These are phyloP conservation scores for Litchi chinensis DNA, from an alignment of 345 rosid species.

Conservation along the genomic window DNA sequence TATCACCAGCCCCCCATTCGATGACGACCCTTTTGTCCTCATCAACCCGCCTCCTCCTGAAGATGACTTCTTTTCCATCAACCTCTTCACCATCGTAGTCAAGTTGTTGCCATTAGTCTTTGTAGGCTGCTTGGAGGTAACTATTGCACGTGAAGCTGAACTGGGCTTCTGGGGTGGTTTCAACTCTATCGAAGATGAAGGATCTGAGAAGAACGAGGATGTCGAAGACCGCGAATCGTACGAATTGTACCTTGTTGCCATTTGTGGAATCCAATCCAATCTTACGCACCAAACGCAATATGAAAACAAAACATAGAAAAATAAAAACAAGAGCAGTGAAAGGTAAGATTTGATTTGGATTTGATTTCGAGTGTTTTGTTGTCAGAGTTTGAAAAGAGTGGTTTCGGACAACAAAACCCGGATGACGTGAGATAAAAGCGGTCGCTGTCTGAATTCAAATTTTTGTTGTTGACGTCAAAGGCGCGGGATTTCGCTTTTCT, in stretches of 20 bases:
- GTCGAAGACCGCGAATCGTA: constrained; percentile 74
- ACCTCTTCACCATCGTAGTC: constrained; percentile 65
- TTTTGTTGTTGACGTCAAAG: constrained; percentile 17
- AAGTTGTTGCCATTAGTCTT: constrained; percentile 41
- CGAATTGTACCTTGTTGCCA: constrained; percentile 80
- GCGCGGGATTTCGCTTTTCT: constrained; percentile 24
- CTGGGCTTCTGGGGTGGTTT: constrained; percentile 25
- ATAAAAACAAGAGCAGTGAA: not conserved
- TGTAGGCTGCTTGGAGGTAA: constrained; percentile 53
- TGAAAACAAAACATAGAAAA: too few relatives aligned
- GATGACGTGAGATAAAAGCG: constrained; percentile 21
- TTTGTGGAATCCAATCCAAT: not conserved
- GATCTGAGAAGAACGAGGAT: constrained; percentile 59
- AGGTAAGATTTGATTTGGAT: not conserved
- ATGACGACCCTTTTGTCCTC: constrained; percentile 25
- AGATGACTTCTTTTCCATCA: constrained; percentile 55
- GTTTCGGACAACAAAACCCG: not conserved
- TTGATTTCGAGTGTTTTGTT: not conserved
- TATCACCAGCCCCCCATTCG: constrained; percentile 47
- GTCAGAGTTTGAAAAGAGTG: not conserved
- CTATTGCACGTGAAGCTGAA: constrained; percentile 50
- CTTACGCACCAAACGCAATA: not conserved
- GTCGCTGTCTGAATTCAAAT: constrained; percentile 37
- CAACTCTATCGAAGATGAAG: constrained; percentile 55
- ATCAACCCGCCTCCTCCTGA: not conserved